A percentile compares a stretch with the other conserved stretches of the same genome.
Conservation (phyloP, 352 stramenopile genomes). For the Blastocystis sp. region DNA sequence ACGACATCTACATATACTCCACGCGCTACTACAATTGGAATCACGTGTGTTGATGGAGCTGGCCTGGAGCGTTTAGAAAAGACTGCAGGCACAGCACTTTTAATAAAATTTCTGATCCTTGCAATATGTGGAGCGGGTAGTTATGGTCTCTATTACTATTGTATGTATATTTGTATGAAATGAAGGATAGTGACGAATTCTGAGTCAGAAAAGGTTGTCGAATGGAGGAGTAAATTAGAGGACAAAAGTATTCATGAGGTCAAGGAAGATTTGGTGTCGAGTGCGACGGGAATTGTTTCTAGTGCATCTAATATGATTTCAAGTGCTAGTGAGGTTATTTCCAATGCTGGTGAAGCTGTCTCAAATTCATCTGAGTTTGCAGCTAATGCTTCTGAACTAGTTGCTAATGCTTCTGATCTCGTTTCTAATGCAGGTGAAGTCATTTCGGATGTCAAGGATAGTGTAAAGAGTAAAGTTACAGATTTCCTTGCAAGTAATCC, state of each 20-base stretch:
- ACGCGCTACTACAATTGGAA: slow-evolving; percentile 61
- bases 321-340: neutral
- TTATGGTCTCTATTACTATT: slow-evolving; percentile 45
- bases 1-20: slow-evolving; percentile 65
- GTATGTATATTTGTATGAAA: neutral
- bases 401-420: neutral
- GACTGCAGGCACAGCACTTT: slow-evolving; percentile 21
- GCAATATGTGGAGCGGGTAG: neutral
- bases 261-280: neutral
- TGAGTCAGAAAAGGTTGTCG: neutral
- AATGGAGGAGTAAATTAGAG: neutral
- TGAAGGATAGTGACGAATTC: neutral
- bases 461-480: slow-evolving; percentile 30
- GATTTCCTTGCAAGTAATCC: neutral
- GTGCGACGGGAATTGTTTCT: neutral
- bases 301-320: neutral
- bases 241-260: neutral
- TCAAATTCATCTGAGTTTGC: neutral
- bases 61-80: slow-evolving; percentile 30
- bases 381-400: neutral
- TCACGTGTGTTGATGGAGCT: slow-evolving; percentile 58
- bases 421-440: slow-evolving; percentile 11
- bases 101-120: slow-evolving; percentile 50
- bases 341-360: neutral
- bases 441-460: neutral